Evolutionary conservation across 495 filamentous ascomycete genomes (phyloP).

Genomic region (Schizothecium vesticola): DNA sequence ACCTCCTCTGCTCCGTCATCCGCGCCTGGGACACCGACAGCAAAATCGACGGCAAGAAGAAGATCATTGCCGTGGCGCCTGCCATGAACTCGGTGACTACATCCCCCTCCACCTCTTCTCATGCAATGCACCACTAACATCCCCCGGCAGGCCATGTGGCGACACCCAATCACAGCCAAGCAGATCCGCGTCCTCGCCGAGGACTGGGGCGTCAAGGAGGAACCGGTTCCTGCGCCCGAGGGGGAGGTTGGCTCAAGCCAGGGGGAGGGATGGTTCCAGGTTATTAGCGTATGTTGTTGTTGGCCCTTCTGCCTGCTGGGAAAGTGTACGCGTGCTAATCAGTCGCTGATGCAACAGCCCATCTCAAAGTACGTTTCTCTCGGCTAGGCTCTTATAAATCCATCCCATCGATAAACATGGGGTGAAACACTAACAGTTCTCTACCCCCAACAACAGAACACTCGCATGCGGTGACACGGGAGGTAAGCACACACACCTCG

Average conservation of each 20-base stretch:
- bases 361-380: slow-evolving; percentile 20
- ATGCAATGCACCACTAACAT: not conserved
- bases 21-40: slow-evolving; percentile 82
- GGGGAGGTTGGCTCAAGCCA: slow-evolving; percentile 17
- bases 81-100: slow-evolving; percentile 33
- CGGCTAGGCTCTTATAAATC: not conserved
- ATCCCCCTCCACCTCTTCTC: not conserved
- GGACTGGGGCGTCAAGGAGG: slow-evolving; percentile 64
- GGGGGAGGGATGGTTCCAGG: slow-evolving; percentile 62
- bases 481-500: slow-evolving; percentile 13
- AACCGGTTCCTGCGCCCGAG: slow-evolving; percentile 44
- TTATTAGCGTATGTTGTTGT: slow-evolving; percentile 47
- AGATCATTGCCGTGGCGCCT: slow-evolving; percentile 56
- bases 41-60: slow-evolving; percentile 48
- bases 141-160: slow-evolving; percentile 62
- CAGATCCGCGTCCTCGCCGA: slow-evolving; percentile 63
- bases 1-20: slow-evolving; percentile 46
- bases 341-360: slow-evolving; percentile 6
- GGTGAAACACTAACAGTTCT: not conserved
- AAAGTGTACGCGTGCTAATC: not conserved
- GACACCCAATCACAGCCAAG: slow-evolving; percentile 69
- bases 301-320: no score
- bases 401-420: no score
- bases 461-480: slow-evolving; percentile 33
- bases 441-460: slow-evolving; percentile 10